These are phyloP conservation scores for Handroanthus guayacan DNA, from an alignment of 257 asterid species.

Conservation along the genomic window DNA sequence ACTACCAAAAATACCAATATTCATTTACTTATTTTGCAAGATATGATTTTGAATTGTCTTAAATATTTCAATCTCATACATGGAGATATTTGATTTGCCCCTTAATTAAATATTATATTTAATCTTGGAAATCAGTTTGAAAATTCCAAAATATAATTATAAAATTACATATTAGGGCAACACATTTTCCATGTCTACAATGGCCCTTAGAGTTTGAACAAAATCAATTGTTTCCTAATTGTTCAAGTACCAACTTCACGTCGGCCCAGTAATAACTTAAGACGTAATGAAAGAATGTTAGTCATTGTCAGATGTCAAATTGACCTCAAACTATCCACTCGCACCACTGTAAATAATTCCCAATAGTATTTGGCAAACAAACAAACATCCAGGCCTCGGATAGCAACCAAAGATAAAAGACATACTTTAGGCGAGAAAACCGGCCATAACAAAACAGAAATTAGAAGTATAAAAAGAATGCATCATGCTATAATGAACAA, in stretches of 20 bases:
- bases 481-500: constrained; percentile 1
- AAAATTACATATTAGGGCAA: too few relatives aligned
- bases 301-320: background rate
- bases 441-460: background rate
- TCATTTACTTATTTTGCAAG: too few relatives aligned
- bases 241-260: background rate
- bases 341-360: background rate
- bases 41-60: too few relatives aligned
- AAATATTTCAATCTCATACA: too few relatives aligned
- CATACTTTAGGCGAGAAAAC: constrained; percentile 1
- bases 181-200: background rate
- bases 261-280: background rate
- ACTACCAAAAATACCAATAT: too few relatives aligned
- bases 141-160: too few relatives aligned
- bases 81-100: too few relatives aligned
- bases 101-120: too few relatives aligned
- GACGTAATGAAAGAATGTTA: background rate
- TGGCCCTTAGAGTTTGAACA: constrained; percentile 10
- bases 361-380: background rate
- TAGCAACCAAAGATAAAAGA: background rate
- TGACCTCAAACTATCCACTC: constrained; percentile 16
- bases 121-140: too few relatives aligned
- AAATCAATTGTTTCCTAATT: constrained; percentile 2
- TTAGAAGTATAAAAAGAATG: background rate
- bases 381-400: background rate